Conservation (phyloP, 495 filamentous ascomycete genomes). For the Neurospora sublineolata region DNA sequence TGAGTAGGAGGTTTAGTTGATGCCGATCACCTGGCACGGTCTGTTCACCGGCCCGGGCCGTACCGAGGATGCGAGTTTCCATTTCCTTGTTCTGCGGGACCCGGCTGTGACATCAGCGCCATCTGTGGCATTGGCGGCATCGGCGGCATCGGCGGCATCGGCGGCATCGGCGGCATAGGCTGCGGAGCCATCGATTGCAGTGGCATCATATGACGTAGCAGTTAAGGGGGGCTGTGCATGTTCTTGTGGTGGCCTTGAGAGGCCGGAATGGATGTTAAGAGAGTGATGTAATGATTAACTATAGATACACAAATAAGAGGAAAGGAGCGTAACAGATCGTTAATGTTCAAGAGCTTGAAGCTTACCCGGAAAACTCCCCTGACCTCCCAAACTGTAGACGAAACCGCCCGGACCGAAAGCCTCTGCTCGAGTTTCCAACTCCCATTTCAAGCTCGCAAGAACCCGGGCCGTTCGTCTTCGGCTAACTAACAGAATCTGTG, state of each 20-base stretch:
- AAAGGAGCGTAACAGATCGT: no score
- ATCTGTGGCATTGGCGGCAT: neutral
- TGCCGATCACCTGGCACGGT: neutral
- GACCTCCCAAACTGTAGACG: neutral
- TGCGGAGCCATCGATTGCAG: neutral
- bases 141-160: neutral
- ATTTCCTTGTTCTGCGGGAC: neutral
- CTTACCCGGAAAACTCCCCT: no score
- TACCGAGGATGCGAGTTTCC: neutral
- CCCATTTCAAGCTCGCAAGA: no score
- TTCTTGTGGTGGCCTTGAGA: neutral
- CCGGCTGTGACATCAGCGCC: neutral
- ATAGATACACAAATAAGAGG: no score
- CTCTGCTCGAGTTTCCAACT: neutral
- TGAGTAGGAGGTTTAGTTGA: neutral
- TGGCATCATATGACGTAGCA: neutral
- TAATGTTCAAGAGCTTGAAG: no score
- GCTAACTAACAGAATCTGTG: no score
- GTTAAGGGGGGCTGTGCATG: neutral
- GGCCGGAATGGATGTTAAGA: neutral
- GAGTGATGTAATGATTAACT: no score
- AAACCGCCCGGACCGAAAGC: neutral
- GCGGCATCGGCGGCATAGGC: neutral
- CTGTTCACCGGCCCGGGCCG: neutral
- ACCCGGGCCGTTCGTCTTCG: no score